Evolutionary conservation across 495 filamentous ascomycete genomes (phyloP).

Genomic region (Oleoguttula mirabilis): DNA sequence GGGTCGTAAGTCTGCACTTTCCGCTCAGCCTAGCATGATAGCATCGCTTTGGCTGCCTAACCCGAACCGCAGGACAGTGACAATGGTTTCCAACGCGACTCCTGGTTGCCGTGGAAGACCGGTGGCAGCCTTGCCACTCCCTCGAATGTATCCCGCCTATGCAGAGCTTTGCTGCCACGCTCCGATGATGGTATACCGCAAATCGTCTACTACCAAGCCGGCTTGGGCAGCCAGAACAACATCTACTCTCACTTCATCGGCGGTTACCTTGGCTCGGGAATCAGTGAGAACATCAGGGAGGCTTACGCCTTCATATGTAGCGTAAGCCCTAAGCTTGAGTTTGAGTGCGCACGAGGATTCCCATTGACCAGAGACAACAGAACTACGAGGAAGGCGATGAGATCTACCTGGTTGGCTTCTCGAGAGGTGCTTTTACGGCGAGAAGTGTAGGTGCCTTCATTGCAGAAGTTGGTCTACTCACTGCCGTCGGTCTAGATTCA

Average conservation of each 20-base stretch:
- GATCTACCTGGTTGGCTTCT: constrained; percentile 23
- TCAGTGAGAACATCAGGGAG: constrained; percentile 4
- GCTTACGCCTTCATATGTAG: constrained; percentile 8
- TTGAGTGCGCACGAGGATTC: too few relatives aligned
- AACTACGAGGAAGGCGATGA: constrained; percentile 18
- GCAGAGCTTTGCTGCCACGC: not conserved
- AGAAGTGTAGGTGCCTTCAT: constrained; percentile 18
- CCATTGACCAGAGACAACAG: too few relatives aligned
- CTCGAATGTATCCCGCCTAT: constrained; percentile 1
- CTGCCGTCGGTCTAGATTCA: not conserved
- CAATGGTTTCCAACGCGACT: not conserved
- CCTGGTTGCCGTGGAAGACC: not conserved
- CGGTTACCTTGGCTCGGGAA: not conserved
- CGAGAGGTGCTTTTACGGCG: constrained; percentile 22
- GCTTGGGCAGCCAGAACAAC: not conserved
- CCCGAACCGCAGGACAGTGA: not conserved
- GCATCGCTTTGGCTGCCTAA: not conserved
- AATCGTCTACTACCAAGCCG: constrained; percentile 1
- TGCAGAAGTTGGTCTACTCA: constrained; percentile 16
- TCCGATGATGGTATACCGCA: constrained; percentile 1
- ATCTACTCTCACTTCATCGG: not conserved
- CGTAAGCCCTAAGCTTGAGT: too few relatives aligned
- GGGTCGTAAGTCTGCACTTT: not conserved
- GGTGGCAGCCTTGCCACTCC: not conserved
- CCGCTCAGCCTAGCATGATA: not conserved